Percentiles rank a stretch among this genome's conserved stretches.
Conservation (phyloP, 2,329 filamentous ascomycete species). For the Aspergillus tanneri region DNA sequence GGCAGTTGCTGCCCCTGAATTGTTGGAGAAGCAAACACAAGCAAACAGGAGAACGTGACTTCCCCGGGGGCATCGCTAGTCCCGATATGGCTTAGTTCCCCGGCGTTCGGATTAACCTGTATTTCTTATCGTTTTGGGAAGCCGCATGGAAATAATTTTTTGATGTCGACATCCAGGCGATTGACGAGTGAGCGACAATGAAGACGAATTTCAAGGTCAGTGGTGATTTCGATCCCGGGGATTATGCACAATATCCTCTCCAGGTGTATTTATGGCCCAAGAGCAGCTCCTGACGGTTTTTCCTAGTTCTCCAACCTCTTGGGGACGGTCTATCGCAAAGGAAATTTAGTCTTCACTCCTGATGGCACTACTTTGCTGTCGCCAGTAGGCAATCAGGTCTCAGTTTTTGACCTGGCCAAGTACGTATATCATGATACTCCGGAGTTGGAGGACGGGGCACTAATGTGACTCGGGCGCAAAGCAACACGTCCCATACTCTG, state of each 20-base stretch:
- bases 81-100: slow-evolving; percentile 22
- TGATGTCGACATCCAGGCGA: slow-evolving; percentile 21
- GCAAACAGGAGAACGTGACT: slow-evolving; percentile 21
- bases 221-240: not conserved
- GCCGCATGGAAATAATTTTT: slow-evolving; percentile 23
- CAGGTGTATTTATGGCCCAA: not conserved
- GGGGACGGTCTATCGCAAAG: slow-evolving; percentile 96
- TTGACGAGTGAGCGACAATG: slow-evolving; percentile 57
- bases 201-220: slow-evolving; percentile 97
- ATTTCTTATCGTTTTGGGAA: slow-evolving; percentile 28
- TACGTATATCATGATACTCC: slow-evolving; percentile 42
- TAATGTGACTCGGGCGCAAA: slow-evolving; percentile 19
- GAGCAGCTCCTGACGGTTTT: slow-evolving; percentile 1
- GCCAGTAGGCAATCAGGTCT: slow-evolving; percentile 92
- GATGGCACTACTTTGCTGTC: slow-evolving; percentile 95
- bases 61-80: slow-evolving; percentile 30
- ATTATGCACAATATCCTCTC: not conserved
- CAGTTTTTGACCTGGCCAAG: slow-evolving; percentile 95
- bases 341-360: slow-evolving; percentile 93
- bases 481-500: slow-evolving; percentile 55
- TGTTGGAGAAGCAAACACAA: slow-evolving; percentile 15
- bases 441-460: not conserved
- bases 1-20: slow-evolving; percentile 36
- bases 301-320: slow-evolving; percentile 92
- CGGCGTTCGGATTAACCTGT: slow-evolving; percentile 29